phyloP scores from a whole-genome alignment of 2,329 filamentous ascomycete genomes.

The Raffaelea albimanens region DNA sequence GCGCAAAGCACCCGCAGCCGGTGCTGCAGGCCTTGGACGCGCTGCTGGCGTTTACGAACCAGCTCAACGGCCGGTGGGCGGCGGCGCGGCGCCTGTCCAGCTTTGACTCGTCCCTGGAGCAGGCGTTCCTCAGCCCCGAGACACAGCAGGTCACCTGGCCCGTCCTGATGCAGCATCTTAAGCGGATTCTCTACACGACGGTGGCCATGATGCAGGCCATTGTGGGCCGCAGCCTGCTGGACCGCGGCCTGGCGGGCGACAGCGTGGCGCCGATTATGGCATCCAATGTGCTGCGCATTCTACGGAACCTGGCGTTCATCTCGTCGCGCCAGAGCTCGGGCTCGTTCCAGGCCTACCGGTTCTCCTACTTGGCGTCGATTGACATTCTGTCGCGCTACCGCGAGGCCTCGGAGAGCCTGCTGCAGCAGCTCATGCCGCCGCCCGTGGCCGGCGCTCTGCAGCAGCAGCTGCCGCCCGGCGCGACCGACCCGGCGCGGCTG shows the following conservation, averaged over 20 bases:
- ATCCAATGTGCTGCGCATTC: constrained; percentile 59
- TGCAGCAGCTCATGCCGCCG: constrained; percentile 46
- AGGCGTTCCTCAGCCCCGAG: constrained; percentile 51
- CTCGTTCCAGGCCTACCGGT: constrained; percentile 74
- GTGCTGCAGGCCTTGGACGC: constrained; percentile 38
- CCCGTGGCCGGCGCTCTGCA: constrained; percentile 43
- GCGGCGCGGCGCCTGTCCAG: constrained; percentile 59
- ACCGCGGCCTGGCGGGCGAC: constrained; percentile 23
- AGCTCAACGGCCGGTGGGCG: constrained; percentile 63
- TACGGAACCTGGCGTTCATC: constrained; percentile 75
- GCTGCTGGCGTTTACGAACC: constrained; percentile 56
- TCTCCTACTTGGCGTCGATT: constrained; percentile 72
- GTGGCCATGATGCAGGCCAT: constrained; percentile 68
- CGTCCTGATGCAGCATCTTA: constrained; percentile 64
- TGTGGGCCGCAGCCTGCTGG: constrained; percentile 52
- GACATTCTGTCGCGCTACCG: constrained; percentile 71
- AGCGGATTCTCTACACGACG: constrained; percentile 64
- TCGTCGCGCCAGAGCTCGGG: constrained; percentile 63
- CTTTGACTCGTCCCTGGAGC: constrained; percentile 56
- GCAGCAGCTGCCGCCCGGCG: too few species aligned
- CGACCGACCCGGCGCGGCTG: constrained; percentile 59
- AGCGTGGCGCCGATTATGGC: constrained; percentile 52
- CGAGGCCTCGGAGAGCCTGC: constrained; percentile 53
- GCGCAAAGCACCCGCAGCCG: constrained; percentile 23
- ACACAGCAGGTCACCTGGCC: constrained; percentile 59